Percentiles rank a stretch among this genome's conserved stretches.
Conservation (phyloP, 176 grass and related monocot genomes). For the Hordeum marinum region DNA sequence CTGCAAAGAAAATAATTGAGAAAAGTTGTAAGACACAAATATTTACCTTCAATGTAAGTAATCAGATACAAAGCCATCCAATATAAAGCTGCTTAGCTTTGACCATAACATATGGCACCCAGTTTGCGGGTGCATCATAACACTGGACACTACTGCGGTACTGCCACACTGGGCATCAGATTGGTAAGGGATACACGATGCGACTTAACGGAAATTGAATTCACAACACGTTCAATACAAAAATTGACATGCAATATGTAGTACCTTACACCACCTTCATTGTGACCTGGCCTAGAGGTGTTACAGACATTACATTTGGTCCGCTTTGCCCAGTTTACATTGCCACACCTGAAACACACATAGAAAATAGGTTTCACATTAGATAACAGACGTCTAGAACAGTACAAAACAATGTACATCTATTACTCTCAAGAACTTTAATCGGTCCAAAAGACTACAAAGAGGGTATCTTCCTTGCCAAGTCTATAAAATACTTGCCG, state of each 20-base stretch:
- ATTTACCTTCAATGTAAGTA: not conserved
- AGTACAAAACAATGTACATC: not conserved
- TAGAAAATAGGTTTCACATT: not conserved
- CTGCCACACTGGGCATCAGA: not conserved
- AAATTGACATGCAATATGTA: not conserved
- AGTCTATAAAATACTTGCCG: not conserved
- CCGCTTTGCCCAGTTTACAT: slow-evolving; percentile 97
- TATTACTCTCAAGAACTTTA: not conserved
- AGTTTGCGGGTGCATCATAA: not conserved
- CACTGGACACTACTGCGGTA: not conserved
- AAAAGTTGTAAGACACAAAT: not conserved
- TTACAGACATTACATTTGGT: slow-evolving; percentile 96
- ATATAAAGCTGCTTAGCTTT: not conserved
- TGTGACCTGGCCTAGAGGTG: slow-evolving; percentile 85
- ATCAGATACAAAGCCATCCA: not conserved
- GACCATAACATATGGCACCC: not conserved
- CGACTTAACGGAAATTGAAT: not conserved
- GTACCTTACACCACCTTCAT: slow-evolving; percentile 91
- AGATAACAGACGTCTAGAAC: not conserved
- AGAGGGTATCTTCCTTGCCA: not conserved
- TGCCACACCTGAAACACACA: slow-evolving; percentile 69
- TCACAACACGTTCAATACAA: not conserved
- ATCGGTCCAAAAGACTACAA: not conserved
- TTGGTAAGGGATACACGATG: not conserved
- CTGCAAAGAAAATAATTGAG: slow-evolving; percentile 24